These are phyloP conservation scores for Canna indica DNA, from an alignment of 176 grass and related monocot genomes.

Conservation along the genomic window DNA sequence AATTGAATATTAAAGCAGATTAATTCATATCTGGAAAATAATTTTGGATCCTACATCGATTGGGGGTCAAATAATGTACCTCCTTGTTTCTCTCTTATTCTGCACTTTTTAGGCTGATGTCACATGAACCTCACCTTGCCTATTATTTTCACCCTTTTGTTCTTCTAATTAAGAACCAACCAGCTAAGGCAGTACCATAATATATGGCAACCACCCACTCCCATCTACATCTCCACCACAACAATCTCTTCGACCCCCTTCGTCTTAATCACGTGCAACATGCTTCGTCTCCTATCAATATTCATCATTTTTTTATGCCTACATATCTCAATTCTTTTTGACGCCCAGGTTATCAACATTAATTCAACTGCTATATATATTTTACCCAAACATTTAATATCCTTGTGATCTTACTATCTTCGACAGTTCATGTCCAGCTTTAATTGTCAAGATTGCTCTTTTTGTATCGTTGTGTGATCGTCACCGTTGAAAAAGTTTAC, in stretches of 20 bases:
- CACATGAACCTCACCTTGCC: slow-evolving; percentile 15
- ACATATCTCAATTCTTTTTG: background rate
- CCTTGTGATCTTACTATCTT: too few species aligned
- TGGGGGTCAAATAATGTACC: background rate
- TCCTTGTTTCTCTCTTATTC: background rate
- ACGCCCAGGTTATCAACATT: background rate
- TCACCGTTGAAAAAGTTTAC: too few species aligned
- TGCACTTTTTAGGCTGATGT: slow-evolving; percentile 8
- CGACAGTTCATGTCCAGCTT: too few species aligned
- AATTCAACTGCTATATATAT: too few species aligned
- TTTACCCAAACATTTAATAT: too few species aligned
- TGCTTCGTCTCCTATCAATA: background rate
- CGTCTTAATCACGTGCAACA: background rate
- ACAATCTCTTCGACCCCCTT: background rate
- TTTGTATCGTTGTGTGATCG: too few species aligned
- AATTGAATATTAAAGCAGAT: too few species aligned
- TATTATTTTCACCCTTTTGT: background rate
- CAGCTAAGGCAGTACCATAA: background rate
- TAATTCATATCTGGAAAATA: too few species aligned
- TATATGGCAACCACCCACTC: background rate
- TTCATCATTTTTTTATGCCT: background rate
- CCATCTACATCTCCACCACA: background rate
- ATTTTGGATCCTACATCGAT: too few species aligned
- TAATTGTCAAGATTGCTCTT: too few species aligned
- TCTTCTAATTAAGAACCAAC: background rate